Conservation (phyloP, 1,284 basidiomycete species). For the Sporisorium graminicola region DNA sequence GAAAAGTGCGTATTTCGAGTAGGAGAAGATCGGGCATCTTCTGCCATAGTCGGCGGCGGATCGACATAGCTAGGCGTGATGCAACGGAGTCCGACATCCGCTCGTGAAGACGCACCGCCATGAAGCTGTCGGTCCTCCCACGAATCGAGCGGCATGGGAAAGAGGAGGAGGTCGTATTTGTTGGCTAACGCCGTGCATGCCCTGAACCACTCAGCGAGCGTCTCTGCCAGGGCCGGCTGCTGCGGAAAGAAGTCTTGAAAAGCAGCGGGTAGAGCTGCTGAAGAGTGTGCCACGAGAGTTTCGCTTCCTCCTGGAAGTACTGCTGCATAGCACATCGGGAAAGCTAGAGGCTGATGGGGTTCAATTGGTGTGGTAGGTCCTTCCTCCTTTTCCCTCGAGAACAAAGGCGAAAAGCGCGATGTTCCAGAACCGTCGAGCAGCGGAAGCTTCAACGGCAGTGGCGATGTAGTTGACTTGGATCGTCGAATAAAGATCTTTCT, state of each 20-base stretch:
- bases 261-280: neutral
- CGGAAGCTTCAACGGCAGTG: neutral
- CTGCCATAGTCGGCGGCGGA: conserved; percentile 8
- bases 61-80: conserved; percentile 14
- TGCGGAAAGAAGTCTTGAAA: neutral
- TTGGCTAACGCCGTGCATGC: conserved; percentile 23
- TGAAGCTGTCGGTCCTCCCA: conserved; percentile 16
- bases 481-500: conserved; percentile 7
- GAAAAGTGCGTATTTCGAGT: conserved; percentile 7
- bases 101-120: neutral
- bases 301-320: neutral
- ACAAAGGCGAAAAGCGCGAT: neutral
- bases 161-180: conserved; percentile 22
- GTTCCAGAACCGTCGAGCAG: neutral
- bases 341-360: neutral
- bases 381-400: neutral
- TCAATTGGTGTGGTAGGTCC: neutral
- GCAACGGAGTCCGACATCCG: neutral
- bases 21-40: conserved; percentile 11
- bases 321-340: neutral
- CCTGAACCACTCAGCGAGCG: conserved; percentile 1
- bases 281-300: neutral
- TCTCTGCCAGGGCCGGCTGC: neutral
- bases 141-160: conserved; percentile 9
- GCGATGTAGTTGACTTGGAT: conserved; percentile 8